These are phyloP conservation scores for Barnettozyma pratensis DNA, from an alignment of 805 yeast species.

Conservation along the genomic window DNA sequence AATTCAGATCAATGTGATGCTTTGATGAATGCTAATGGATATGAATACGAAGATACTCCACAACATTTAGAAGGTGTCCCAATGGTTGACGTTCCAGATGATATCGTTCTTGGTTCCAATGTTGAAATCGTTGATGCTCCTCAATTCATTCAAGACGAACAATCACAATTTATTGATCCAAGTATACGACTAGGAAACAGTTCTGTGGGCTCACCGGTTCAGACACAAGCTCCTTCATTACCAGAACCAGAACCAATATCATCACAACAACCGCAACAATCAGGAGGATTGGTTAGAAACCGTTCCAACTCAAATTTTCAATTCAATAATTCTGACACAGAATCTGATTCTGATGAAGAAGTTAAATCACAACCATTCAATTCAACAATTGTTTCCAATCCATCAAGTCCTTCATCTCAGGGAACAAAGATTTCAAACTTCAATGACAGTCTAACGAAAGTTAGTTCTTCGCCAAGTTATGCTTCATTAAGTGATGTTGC, in stretches of 20 bases:
- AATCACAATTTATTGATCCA: constrained; percentile 3
- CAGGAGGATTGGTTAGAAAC: not conserved
- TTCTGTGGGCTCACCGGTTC: not conserved
- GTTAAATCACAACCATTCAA: constrained; percentile 9
- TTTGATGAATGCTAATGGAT: constrained; percentile 14
- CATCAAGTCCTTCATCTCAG: not conserved
- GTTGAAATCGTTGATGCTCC: constrained; percentile 17
- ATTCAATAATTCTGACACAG: constrained; percentile 20
- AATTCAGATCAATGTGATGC: constrained; percentile 26
- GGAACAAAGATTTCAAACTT: constrained; percentile 2
- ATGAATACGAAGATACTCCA: constrained; percentile 19
- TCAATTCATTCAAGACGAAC: not conserved
- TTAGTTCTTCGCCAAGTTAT: constrained; percentile 32
- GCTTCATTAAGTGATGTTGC: constrained; percentile 49
- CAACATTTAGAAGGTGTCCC: constrained; percentile 24
- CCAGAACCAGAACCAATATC: not conserved
- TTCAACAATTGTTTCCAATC: constrained; percentile 1
- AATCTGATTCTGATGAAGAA: constrained; percentile 26
- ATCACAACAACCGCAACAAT: not conserved
- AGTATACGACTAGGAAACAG: not conserved
- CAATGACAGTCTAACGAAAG: constrained; percentile 12
- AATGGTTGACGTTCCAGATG: constrained; percentile 25
- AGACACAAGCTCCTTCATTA: not conserved
- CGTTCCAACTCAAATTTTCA: constrained; percentile 3
- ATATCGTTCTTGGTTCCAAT: constrained; percentile 25